A percentile compares a stretch with the other conserved stretches of the same genome.
Conservation (phyloP, 495 filamentous ascomycete species). For the Penicillium roqueforti region DNA sequence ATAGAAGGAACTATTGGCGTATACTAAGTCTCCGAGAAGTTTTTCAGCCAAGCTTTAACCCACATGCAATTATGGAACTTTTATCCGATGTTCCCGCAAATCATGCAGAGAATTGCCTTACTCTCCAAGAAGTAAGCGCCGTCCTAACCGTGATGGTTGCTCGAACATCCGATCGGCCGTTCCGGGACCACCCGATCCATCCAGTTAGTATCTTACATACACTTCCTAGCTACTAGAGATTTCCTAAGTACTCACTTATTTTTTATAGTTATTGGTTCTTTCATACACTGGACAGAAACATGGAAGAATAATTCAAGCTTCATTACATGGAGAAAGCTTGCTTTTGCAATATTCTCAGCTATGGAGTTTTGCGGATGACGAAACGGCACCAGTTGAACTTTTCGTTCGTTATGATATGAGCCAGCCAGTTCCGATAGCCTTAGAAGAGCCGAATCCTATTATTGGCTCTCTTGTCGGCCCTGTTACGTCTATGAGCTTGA, state of each 20-base stretch:
- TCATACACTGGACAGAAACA: constrained; percentile 6
- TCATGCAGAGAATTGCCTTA: background rate
- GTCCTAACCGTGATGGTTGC: background rate
- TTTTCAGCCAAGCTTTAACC: constrained; percentile 4
- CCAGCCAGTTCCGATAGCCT: background rate
- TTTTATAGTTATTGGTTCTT: constrained; percentile 38
- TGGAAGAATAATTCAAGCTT: constrained; percentile 14
- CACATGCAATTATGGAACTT: constrained; percentile 15
- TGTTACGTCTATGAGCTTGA: background rate
- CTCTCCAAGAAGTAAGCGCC: background rate
- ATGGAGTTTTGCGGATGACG: constrained; percentile 6
- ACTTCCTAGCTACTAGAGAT: too few species aligned
- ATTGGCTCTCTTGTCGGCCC: background rate
- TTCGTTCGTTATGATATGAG: constrained; percentile 11
- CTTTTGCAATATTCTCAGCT: constrained; percentile 18
- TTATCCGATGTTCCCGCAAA: background rate
- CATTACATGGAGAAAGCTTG: background rate
- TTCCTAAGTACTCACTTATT: background rate
- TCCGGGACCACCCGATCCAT: background rate
- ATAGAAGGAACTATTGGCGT: too few species aligned
- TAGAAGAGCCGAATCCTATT: background rate
- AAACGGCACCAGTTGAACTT: constrained; percentile 8
- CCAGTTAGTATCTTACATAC: background rate
- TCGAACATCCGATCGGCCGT: background rate
- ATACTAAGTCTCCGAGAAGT: too few species aligned